Conservation (phyloP, 805 yeast species). For the Metschnikowia baotianmanensis region DNA sequence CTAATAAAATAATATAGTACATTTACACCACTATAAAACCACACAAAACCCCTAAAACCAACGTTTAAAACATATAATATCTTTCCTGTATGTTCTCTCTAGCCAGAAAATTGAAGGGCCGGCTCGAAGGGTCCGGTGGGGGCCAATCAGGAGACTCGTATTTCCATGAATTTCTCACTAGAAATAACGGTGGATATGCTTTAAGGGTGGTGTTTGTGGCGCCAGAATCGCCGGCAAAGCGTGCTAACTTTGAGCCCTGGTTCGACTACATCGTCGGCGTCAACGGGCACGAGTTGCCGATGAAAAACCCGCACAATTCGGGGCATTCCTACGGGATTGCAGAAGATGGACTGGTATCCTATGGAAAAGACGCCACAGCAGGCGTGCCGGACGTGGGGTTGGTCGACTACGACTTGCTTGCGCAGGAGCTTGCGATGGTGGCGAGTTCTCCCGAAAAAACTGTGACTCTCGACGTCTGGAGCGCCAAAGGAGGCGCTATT, state of each 20-base stretch:
- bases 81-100: slow-evolving; percentile 38
- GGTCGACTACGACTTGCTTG: slow-evolving; percentile 42
- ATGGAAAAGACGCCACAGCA: slow-evolving; percentile 28
- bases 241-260: slow-evolving; percentile 63
- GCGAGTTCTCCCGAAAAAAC: slow-evolving; percentile 33
- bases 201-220: slow-evolving; percentile 37
- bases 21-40: no score
- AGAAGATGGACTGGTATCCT: slow-evolving; percentile 41
- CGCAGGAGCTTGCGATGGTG: slow-evolving; percentile 40
- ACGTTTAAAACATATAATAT: no score
- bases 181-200: slow-evolving; percentile 42
- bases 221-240: slow-evolving; percentile 37
- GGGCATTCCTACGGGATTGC: slow-evolving; percentile 28
- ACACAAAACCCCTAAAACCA: no score
- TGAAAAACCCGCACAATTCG: slow-evolving; percentile 28
- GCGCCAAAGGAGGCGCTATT: slow-evolving; percentile 74
- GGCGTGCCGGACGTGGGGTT: slow-evolving; percentile 33
- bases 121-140: slow-evolving; percentile 29
- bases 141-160: slow-evolving; percentile 30
- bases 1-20: no score
- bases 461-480: slow-evolving; percentile 69
- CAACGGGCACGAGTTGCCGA: slow-evolving; percentile 63
- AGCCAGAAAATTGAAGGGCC: slow-evolving; percentile 42
- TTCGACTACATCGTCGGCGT: slow-evolving; percentile 85
- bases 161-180: slow-evolving; percentile 29